Percentiles rank a stretch among this genome's conserved stretches.
Evolutionary conservation across 2,329 filamentous ascomycete genomes (phyloP).

Genomic region (Fusarium neocosmosporiellum): DNA sequence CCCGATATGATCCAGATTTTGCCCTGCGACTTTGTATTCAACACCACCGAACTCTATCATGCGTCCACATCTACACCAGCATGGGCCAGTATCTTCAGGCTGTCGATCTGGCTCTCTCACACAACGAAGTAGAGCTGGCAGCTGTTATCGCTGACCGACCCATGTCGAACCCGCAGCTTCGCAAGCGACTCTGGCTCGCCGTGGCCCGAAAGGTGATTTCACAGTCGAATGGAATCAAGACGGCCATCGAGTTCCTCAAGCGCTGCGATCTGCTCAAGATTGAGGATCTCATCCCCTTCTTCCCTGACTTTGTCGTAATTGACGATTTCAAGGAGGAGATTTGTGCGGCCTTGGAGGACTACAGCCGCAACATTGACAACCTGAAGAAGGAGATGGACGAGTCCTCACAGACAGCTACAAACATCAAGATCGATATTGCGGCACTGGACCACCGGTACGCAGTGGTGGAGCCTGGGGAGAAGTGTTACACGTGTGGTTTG

Average conservation of each 20-base stretch:
- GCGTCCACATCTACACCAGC: slow-evolving; percentile 95
- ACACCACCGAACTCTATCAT: slow-evolving; percentile 90
- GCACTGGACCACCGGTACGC: slow-evolving; percentile 90
- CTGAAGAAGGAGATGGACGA: slow-evolving; percentile 97
- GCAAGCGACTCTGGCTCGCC: slow-evolving; percentile 95
- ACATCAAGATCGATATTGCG: slow-evolving; percentile 91
- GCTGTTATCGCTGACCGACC: slow-evolving; percentile 89
- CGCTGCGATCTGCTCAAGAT: slow-evolving; percentile 93
- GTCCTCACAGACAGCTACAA: slow-evolving; percentile 84
- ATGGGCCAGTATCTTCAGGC: slow-evolving; percentile 96
- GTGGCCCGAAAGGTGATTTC: slow-evolving; percentile 95
- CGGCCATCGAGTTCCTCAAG: slow-evolving; percentile 92
- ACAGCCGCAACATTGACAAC: slow-evolving; percentile 88
- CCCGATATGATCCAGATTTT: slow-evolving; percentile 94
- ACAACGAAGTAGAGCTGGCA: slow-evolving; percentile 90
- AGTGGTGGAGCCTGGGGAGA: slow-evolving; percentile 95
- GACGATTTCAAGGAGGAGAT: slow-evolving; percentile 99
- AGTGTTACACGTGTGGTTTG: slow-evolving; percentile 88
- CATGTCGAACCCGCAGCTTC: slow-evolving; percentile 79
- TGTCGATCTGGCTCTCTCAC: slow-evolving; percentile 90
- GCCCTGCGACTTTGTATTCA: slow-evolving; percentile 95
- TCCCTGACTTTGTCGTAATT: slow-evolving; percentile 98
- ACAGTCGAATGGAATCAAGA: slow-evolving; percentile 87
- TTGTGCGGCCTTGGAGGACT: slow-evolving; percentile 91
- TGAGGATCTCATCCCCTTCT: slow-evolving; percentile 97